phyloP scores from a whole-genome alignment of 371 early-diverging fungal species.

The Mucor saturninus region DNA sequence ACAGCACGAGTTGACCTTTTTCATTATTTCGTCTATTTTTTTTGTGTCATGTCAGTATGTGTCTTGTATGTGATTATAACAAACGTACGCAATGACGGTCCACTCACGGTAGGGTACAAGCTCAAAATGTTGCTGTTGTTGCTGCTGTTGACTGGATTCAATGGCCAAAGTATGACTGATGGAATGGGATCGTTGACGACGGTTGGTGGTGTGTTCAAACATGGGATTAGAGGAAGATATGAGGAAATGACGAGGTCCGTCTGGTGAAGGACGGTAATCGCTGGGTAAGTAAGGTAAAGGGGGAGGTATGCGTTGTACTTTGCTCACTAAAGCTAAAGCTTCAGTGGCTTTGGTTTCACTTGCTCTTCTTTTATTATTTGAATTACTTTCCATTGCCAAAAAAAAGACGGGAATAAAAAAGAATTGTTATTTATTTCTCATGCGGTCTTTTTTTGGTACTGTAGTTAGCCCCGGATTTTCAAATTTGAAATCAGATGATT shows the following conservation, averaged over 20 bases:
- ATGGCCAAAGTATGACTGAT: slow-evolving; percentile 29
- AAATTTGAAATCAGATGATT: too few species aligned
- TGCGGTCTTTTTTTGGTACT: too few species aligned
- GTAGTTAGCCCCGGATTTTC: too few species aligned
- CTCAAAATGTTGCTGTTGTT: slow-evolving; percentile 33
- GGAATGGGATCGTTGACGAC: slow-evolving; percentile 37
- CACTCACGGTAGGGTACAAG: slow-evolving; percentile 61
- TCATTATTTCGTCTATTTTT: slow-evolving; percentile 45
- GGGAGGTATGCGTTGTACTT: slow-evolving; percentile 39
- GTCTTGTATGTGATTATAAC: background rate
- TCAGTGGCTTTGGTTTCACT: slow-evolving; percentile 40
- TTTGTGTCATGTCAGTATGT: background rate
- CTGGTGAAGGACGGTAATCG: slow-evolving; percentile 45
- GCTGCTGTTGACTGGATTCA: background rate
- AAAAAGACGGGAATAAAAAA: too few species aligned
- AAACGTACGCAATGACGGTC: slow-evolving; percentile 56
- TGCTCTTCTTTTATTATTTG: slow-evolving; percentile 26
- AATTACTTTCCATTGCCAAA: background rate
- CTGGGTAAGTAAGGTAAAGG: slow-evolving; percentile 53
- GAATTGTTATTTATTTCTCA: too few species aligned
- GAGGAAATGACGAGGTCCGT: slow-evolving; percentile 42
- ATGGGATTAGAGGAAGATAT: background rate
- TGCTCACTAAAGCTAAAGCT: slow-evolving; percentile 36
- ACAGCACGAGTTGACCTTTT: slow-evolving; percentile 53
- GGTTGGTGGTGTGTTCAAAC: background rate